Conservation (phyloP, 2,329 filamentous ascomycete genomes). For the Botrytis fabae region DNA sequence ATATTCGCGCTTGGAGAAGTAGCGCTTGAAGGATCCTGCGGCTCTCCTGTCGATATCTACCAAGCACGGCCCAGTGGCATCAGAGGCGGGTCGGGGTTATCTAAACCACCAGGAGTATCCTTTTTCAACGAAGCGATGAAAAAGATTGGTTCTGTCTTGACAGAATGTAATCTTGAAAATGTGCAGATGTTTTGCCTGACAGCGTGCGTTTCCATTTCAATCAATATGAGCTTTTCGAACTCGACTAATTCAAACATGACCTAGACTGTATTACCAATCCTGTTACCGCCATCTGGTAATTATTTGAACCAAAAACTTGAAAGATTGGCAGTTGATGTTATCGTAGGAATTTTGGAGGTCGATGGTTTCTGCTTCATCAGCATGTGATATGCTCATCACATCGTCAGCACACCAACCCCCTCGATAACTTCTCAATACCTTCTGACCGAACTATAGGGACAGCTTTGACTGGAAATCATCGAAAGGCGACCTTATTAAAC, state of each 20-base stretch:
- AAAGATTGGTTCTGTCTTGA: conserved; percentile 57
- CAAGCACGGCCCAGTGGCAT: conserved; percentile 53
- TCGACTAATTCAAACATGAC: neutral
- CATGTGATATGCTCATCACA: conserved; percentile 56
- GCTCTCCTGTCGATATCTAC: conserved; percentile 47
- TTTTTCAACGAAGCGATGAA: conserved; percentile 63
- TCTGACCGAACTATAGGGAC: conserved; percentile 38
- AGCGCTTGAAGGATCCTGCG: conserved; percentile 52
- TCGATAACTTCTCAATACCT: neutral
- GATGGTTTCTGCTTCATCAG: conserved; percentile 55
- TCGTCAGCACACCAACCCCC: conserved; percentile 44
- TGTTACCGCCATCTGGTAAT: conserved; percentile 53
- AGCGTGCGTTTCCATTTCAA: conserved; percentile 45
- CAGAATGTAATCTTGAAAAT: conserved; percentile 57
- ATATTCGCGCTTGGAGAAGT: conserved; percentile 61
- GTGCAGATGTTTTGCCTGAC: conserved; percentile 59
- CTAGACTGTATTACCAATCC: conserved; percentile 54
- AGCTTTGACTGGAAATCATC: conserved; percentile 49
- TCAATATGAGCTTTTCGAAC: neutral
- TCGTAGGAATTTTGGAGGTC: conserved; percentile 61
- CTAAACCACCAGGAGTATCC: conserved; percentile 55
- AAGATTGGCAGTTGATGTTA: conserved; percentile 25
- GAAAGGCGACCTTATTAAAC: conserved; percentile 53
- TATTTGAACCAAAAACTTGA: neutral
- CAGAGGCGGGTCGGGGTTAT: conserved; percentile 49